Evolutionary conservation across 441 rosid genomes (phyloP).

Genomic region (Croton laevigatus): DNA sequence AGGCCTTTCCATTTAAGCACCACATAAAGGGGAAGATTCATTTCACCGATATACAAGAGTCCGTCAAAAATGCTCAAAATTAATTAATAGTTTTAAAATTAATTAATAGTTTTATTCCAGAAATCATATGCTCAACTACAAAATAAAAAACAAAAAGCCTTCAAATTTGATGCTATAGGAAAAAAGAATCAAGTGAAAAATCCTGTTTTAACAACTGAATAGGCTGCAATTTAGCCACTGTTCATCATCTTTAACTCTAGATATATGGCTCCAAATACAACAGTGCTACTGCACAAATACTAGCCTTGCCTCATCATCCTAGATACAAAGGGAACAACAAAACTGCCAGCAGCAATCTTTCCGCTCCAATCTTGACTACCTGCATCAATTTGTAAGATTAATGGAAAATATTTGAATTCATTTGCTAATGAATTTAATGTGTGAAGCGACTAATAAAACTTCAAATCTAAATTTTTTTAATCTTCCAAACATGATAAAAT

Average conservation of each 20-base stretch:
- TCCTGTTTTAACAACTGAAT: constrained; percentile 16
- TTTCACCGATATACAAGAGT: not conserved
- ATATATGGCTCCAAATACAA: constrained; percentile 21
- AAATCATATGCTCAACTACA: not conserved
- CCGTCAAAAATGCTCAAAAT: constrained; percentile 12
- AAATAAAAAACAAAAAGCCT: not conserved
- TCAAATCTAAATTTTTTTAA: no score
- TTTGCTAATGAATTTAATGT: no score
- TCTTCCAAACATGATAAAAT: no score
- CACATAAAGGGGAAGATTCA: no score
- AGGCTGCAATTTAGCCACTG: constrained; percentile 12
- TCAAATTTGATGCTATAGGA: constrained; percentile 7
- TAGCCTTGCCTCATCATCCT: not conserved
- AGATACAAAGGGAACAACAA: constrained; percentile 20
- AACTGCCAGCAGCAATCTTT: constrained; percentile 15
- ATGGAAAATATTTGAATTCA: not conserved
- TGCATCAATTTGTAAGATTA: constrained; percentile 16
- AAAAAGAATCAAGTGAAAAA: not conserved
- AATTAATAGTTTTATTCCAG: not conserved
- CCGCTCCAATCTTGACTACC: constrained; percentile 13
- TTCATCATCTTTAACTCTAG: constrained; percentile 17
- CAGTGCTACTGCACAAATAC: constrained; percentile 6
- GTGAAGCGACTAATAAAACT: no score
- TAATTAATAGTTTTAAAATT: constrained; percentile 4
- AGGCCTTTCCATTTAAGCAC: no score